Percentiles rank a stretch among this genome's conserved stretches.
These are phyloP conservation scores for Yamadazyma dendronema DNA, from an alignment of 1,139 yeast genomes.

Conservation along the genomic window DNA sequence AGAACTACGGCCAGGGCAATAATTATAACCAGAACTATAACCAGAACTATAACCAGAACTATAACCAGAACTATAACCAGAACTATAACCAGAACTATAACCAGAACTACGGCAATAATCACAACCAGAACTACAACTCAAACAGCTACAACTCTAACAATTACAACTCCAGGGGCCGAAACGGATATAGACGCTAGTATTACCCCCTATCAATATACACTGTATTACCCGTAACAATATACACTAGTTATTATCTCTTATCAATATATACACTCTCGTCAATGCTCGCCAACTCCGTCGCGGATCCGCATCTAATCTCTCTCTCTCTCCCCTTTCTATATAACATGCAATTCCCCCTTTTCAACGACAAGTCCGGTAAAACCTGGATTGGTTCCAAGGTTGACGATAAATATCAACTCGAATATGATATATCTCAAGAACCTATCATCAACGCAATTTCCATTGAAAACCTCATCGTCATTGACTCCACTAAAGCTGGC, in stretches of 20 bases:
- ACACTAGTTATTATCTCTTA: too few relatives aligned
- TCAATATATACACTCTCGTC: constrained; percentile 7
- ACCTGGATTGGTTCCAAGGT: constrained; percentile 9
- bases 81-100: constrained; percentile 12
- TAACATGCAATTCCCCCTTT: constrained; percentile 4
- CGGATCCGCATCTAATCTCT: constrained; percentile 2
- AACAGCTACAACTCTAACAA: too few relatives aligned
- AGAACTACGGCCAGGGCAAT: constrained; percentile 9
- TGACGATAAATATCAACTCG: background rate
- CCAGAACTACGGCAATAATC: constrained; percentile 7
- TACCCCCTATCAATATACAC: too few relatives aligned
- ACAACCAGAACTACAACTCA: background rate
- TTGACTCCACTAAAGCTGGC: constrained; percentile 64
- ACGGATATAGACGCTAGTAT: too few relatives aligned
- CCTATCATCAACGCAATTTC: too few relatives aligned
- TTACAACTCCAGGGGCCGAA: too few relatives aligned
- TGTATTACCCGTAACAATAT: too few relatives aligned
- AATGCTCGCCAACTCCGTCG: background rate
- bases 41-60: constrained; percentile 11
- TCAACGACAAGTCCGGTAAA: constrained; percentile 7
- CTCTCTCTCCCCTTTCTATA: constrained; percentile 2
- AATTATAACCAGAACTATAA: constrained; percentile 7
- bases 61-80: constrained; percentile 15
- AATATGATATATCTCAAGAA: too few relatives aligned
- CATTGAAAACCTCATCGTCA: constrained; percentile 13